Evolutionary conservation across 768 basidiomycete genomes (phyloP).

Genomic region (Bullera alba): DNA sequence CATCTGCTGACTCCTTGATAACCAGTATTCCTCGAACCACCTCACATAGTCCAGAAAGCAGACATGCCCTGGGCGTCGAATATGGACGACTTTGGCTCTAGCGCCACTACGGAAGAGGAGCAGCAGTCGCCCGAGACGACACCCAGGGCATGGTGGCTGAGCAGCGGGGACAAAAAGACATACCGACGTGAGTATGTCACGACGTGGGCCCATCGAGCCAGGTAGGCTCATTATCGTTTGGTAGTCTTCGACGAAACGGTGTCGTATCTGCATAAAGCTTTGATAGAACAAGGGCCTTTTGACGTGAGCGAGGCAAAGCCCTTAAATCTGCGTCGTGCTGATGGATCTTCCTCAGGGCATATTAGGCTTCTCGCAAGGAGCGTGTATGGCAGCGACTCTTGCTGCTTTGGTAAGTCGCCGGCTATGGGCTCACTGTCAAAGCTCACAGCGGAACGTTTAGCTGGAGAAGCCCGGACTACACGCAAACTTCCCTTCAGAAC

Average conservation of each 20-base stretch:
- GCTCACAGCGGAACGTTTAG: conserved; percentile 7
- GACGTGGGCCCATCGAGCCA: no score
- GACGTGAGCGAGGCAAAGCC: conserved; percentile 23
- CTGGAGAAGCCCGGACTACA: conserved; percentile 38
- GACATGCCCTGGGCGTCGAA: conserved; percentile 40
- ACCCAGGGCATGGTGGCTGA: conserved; percentile 42
- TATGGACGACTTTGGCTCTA: conserved; percentile 38
- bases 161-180: conserved; percentile 26
- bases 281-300: conserved; percentile 35
- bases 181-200: conserved; percentile 35
- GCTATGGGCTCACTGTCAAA: neutral
- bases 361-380: conserved; percentile 46
- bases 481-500: conserved; percentile 29
- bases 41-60: conserved; percentile 39
- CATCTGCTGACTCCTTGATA: neutral
- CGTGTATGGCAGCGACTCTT: conserved; percentile 42
- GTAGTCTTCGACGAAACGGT: conserved; percentile 40
- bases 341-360: conserved; percentile 22
- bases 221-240: neutral
- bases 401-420: conserved; percentile 30
- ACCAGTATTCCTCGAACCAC: conserved; percentile 42
- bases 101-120: conserved; percentile 32
- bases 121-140: conserved; percentile 42
- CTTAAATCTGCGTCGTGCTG: neutral
- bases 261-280: conserved; percentile 33